Conservation (phyloP, 352 stramenopile species). For the Saprolegnia diclina region DNA sequence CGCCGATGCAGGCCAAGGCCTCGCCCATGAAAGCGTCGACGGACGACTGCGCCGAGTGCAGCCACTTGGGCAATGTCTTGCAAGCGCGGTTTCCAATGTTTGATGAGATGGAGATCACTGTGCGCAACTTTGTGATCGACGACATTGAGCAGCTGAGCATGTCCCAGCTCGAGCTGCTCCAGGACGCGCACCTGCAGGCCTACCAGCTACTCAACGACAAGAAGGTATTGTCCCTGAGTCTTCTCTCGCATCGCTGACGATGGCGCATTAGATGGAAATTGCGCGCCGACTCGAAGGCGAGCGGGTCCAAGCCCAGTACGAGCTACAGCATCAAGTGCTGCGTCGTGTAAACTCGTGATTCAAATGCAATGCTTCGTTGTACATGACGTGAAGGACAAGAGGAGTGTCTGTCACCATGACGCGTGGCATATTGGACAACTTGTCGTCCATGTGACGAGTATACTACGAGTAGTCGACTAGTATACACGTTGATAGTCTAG, state of each 20-base stretch:
- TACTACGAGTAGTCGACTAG: not conserved
- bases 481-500: too few species aligned
- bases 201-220: slow-evolving; percentile 80
- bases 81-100: slow-evolving; percentile 49
- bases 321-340: slow-evolving; percentile 46
- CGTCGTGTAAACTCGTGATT: not conserved
- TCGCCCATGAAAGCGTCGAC: not conserved
- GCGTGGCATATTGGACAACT: not conserved
- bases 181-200: slow-evolving; percentile 74
- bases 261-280: slow-evolving; percentile 50
- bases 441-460: not conserved
- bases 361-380: not conserved
- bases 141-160: slow-evolving; percentile 55
- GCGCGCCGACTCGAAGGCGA: slow-evolving; percentile 68
- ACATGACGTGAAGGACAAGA: too few species aligned
- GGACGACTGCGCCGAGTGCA: slow-evolving; percentile 7
- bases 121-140: slow-evolving; percentile 60
- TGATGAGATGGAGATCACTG: slow-evolving; percentile 60
- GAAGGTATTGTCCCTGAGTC: slow-evolving; percentile 50
- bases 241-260: not conserved
- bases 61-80: not conserved
- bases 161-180: slow-evolving; percentile 72
- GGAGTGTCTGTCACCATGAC: too few species aligned
- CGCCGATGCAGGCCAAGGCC: not conserved
- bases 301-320: slow-evolving; percentile 57